phyloP scores from a whole-genome alignment of 1,139 yeast species.

The Suhomyces terraborum region DNA sequence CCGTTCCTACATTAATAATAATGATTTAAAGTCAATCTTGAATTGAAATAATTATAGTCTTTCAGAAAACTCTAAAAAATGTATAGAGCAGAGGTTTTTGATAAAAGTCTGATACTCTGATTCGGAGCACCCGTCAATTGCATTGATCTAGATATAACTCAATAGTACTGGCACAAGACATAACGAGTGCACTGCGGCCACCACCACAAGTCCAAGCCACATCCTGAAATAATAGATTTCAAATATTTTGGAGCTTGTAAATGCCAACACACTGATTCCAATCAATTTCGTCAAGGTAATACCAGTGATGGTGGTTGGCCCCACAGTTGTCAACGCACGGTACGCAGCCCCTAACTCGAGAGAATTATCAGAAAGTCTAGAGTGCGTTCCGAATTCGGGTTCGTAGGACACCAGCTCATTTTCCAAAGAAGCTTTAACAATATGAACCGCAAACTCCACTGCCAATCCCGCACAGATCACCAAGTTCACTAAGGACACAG shows the following conservation, averaged over 20 bases:
- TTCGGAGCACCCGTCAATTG: too few species aligned
- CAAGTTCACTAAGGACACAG: conserved; percentile 84
- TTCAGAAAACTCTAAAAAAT: too few species aligned
- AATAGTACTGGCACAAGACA: conserved; percentile 75
- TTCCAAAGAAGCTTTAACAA: conserved; percentile 70
- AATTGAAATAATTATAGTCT: too few species aligned
- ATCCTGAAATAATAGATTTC: conserved; percentile 90
- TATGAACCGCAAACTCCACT: conserved; percentile 89
- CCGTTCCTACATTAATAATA: too few species aligned
- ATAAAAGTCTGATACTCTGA: too few species aligned
- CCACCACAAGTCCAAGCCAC: conserved; percentile 84
- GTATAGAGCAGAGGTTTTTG: too few species aligned
- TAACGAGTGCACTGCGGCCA: conserved; percentile 79
- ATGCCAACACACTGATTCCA: conserved; percentile 84
- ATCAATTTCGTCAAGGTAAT: conserved; percentile 86
- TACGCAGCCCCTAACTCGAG: conserved; percentile 39
- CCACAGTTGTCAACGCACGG: conserved; percentile 70
- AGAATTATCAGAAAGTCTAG: not conserved
- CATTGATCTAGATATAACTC: conserved; percentile 1
- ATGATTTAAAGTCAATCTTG: too few species aligned
- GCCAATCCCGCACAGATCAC: conserved; percentile 90
- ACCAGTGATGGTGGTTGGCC: conserved; percentile 87
- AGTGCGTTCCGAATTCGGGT: not conserved
- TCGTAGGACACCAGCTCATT: not conserved
- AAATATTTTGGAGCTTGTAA: conserved; percentile 82